These are phyloP conservation scores for Rubroboletus satanas DNA, from an alignment of 768 basidiomycete species.

Conservation along the genomic window DNA sequence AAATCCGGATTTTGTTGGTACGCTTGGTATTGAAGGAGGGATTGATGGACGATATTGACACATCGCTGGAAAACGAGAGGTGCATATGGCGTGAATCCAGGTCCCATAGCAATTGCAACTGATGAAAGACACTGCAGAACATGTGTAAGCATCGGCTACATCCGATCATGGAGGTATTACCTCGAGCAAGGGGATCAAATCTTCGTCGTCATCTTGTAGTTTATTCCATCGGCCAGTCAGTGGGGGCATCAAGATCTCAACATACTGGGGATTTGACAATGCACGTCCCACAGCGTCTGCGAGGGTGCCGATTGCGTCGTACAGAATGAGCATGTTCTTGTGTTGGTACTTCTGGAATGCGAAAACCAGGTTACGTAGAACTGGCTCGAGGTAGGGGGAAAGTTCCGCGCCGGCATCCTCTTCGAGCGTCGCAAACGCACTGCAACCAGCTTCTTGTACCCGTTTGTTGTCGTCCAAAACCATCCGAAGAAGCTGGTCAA, in stretches of 20 bases:
- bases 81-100: conserved; percentile 84
- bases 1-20: conserved; percentile 86
- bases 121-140: conserved; percentile 86
- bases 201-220: conserved; percentile 85
- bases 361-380: conserved; percentile 89
- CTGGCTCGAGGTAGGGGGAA: conserved; percentile 91
- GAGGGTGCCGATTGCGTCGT: conserved; percentile 97
- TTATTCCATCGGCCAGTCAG: conserved; percentile 87
- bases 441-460: conserved; percentile 98
- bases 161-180: conserved; percentile 41
- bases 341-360: conserved; percentile 99
- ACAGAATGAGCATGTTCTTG: conserved; percentile 97
- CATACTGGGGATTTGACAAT: conserved; percentile 78
- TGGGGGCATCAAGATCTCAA: conserved; percentile 96
- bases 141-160: neutral
- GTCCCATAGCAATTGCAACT: conserved; percentile 93
- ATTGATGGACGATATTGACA: conserved; percentile 75
- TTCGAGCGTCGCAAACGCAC: conserved; percentile 96
- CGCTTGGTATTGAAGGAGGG: conserved; percentile 81
- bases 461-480: conserved; percentile 98
- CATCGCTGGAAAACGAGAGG: conserved; percentile 91
- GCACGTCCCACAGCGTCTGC: conserved; percentile 94
- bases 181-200: conserved; percentile 93
- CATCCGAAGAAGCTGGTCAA: conserved; percentile 86
- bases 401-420: conserved; percentile 92